Base-by-base conservation (phyloP, 208 protist species). In the Leishmania guyanensis region DNA sequence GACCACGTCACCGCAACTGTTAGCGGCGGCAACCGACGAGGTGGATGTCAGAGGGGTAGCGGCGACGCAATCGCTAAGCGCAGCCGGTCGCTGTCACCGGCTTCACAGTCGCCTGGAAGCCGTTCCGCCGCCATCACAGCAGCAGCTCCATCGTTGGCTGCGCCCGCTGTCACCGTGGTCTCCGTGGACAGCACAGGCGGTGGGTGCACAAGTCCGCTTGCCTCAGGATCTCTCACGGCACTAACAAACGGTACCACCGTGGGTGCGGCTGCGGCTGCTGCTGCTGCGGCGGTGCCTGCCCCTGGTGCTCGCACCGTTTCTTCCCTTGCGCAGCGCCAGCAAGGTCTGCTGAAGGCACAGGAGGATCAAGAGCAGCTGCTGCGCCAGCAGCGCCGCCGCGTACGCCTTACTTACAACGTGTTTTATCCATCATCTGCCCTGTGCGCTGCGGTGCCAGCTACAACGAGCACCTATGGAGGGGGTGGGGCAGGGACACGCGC, bases 341-440 rank as follows among this genome's bases (percentile, higher is more conserved):
- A 72, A 10, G 50, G 58, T 14, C 62, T 51, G 33, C 51, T 36
- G 43, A 73, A 74, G 72, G 36, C 56, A 3, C 77, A 75, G 22
- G 64, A 75, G 64, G 77, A 82, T 43, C 74, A 84, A 53, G 29
- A 84, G 43, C 71, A 79, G 69, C 36, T 58, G 4, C 54, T 75
- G 12, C 70, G 60, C 5, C 75, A 66, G 73, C 77, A 82, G 53
- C 83, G 79, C 12, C 79, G 75, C 29, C 78, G 78, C 16, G 65
- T 86, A 60, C 83, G 73, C 54, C 60, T 86, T 60, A 78, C 68
- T 20, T 80, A 83, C 62, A 86, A 83, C 75, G 36, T 39, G 12
- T 86, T 77, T 43, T 81, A 78, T 33, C 77, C 73, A 20, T 17
- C 76, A 50, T 3, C 66, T 9, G 0, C 70, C 26, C 16, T 56